Evolutionary conservation across 495 filamentous ascomycete genomes (phyloP), one percentile per base, ranked within the genome.

Genomic region (Apodospora peruviana): DNA sequence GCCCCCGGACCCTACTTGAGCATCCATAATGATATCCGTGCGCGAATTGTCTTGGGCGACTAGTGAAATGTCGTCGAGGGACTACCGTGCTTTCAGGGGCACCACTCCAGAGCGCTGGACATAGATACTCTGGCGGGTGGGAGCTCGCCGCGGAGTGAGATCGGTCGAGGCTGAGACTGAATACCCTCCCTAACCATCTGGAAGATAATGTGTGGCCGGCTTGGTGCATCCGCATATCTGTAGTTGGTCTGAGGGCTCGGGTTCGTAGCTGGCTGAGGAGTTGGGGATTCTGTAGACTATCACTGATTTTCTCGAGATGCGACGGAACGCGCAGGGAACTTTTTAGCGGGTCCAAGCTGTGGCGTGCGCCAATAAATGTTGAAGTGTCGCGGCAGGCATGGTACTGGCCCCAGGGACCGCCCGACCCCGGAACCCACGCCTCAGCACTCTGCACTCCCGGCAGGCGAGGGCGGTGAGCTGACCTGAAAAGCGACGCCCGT

Each of bases 101-200:
- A n/a, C n/a, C n/a, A n/a, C n/a, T 39, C 25, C 35, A 45, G 24
- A 72, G 49, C 2, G 72, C 62, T 17, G 73, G 72, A 40, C 69
- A 76, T 17, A 76, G 64, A 36, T 72, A 76, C 0, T 71, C 12
- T 18, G 39, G 42, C 38, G 73, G 72, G 5, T 69, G 48, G 16
- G 63, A 65, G 37, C 68, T 48, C 38, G 55, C 25, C 8, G 60
- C 50, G 10, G 59, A 50, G n/a, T 48, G 42, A 27, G 18, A 43
- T 11, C 59, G 65, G 45, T 74, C 73, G 11, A 73, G 34, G 37
- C 60, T 61, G 18, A 74, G 34, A 35, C 60, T 61, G 17, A 74
- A 63, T 9, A 65, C 68, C 4, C 57, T 67, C 7, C 65, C 59
- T n/a, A 75, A 53, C 67, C 67, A 72, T 69, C 64, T 60, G 18